Base-by-base conservation (phyloP, 345 rosid genomes). In the Laguncularia racemosa region DNA sequence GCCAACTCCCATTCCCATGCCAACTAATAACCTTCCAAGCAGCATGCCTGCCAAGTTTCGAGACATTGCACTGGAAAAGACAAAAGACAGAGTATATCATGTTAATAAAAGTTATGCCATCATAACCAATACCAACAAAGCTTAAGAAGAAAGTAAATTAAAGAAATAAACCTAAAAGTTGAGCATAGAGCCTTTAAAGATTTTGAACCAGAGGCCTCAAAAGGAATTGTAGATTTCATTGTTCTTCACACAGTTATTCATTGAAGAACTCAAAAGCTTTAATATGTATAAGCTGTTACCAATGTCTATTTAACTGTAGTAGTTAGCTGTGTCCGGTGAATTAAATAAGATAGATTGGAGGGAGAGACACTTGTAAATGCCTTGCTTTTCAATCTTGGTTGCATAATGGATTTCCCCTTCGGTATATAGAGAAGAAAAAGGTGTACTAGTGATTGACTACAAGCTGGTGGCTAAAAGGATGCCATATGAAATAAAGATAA, bases 1-100 rank as follows among this genome's bases (percentile, higher is more conserved):
- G 13, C 97, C 97, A 59, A 93, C 59, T 57, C 99, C 99, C 95
- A 93, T 80, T 60, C 99, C 99, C 55, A 73, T 79, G 62, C 99
- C 99, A 69, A 93, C 99, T 63, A 93, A 70, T 60, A 93, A 79
- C 70, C 97, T 77, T 68, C 96, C 95, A 43, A 90, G 53, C 55
- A 90, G 93, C 97, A 90, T 90, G 49, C 82, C 87, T 59, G 66
- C 73, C 56, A 87, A 77, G 54, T 73, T 87, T 70, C 69, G 74
- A 57, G 89, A 60, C 59, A 69, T 61, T 46, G 95, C 97, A 67
- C 97, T 91, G 95, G 59, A 66, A 58, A 68, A 65, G 33, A 48
- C 64, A 66, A 58, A 68, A 65, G 33, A 48, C 64, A 45, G 23
- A 20, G 6, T 43, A 13, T 47, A 16, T 56, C 57, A 62, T 60